A percentile compares a stretch with the other conserved stretches of the same genome.
phyloP scores from a whole-genome alignment of 177 flowering plant genomes.

The Tripterygium wilfordii region DNA sequence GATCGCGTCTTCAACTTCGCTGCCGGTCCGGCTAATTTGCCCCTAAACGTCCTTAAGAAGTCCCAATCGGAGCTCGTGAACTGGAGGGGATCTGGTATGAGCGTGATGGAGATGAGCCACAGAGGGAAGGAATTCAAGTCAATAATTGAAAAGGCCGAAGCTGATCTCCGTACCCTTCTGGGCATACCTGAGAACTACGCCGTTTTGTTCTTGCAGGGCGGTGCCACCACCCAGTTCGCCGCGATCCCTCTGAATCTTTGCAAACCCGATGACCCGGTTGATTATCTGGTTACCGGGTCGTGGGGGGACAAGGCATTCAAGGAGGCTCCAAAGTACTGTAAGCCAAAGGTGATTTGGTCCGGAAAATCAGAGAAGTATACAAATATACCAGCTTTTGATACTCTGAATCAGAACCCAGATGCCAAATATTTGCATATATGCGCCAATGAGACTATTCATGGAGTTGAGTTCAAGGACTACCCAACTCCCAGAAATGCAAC shows the following conservation, averaged over 20 bases:
- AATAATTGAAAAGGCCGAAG: slow-evolving; percentile 62
- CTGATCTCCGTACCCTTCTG: slow-evolving; percentile 66
- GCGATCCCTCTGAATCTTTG: slow-evolving; percentile 56
- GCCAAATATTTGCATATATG: slow-evolving; percentile 93
- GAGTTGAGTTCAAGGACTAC: slow-evolving; percentile 86
- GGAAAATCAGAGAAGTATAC: slow-evolving; percentile 91
- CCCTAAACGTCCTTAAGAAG: slow-evolving; percentile 60
- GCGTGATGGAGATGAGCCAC: slow-evolving; percentile 99
- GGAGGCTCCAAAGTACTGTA: slow-evolving; percentile 47
- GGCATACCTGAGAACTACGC: slow-evolving; percentile 51
- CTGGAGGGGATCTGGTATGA: slow-evolving; percentile 88
- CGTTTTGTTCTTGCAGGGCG: slow-evolving; percentile 91
- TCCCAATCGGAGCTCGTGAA: slow-evolving; percentile 56
- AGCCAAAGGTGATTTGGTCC: slow-evolving; percentile 70
- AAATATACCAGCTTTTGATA: slow-evolving; percentile 52
- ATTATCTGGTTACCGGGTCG: slow-evolving; percentile 83
- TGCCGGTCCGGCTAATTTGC: slow-evolving; percentile 86
- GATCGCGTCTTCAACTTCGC: slow-evolving; percentile 86
- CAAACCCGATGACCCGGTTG: slow-evolving; percentile 54
- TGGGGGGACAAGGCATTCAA: slow-evolving; percentile 67
- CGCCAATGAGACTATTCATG: slow-evolving; percentile 92
- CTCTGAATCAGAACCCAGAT: slow-evolving; percentile 47
- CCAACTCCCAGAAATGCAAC: slow-evolving; percentile 55
- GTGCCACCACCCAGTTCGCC: slow-evolving; percentile 94
- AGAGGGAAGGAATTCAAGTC: slow-evolving; percentile 67